A percentile compares a stretch with the other conserved stretches of the same genome.
Evolutionary conservation across 2,329 filamentous ascomycete genomes (phyloP).

Genomic region (Dactylonectria macrodidyma): DNA sequence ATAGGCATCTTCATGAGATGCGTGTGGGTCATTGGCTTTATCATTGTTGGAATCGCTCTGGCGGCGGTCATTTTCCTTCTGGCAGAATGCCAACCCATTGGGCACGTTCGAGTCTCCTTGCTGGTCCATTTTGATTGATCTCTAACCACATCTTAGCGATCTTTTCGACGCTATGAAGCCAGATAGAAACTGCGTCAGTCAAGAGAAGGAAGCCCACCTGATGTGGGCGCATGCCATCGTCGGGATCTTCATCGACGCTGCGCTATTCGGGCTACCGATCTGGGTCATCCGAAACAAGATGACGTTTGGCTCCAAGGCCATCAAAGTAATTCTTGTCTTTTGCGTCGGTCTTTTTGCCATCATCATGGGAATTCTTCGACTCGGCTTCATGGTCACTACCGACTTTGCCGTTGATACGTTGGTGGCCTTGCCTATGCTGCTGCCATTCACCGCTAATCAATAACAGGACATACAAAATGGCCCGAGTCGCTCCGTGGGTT

Average conservation of each 20-base stretch:
- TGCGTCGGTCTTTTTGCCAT: slow-evolving; percentile 55
- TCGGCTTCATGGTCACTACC: slow-evolving; percentile 54
- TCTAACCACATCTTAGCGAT: slow-evolving; percentile 31
- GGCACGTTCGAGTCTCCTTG: slow-evolving; percentile 21
- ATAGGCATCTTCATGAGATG: slow-evolving; percentile 35
- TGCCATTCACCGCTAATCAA: not conserved
- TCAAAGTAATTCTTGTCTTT: slow-evolving; percentile 56
- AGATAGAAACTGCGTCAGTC: slow-evolving; percentile 35
- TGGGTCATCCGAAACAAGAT: slow-evolving; percentile 56
- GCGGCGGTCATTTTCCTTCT: slow-evolving; percentile 39
- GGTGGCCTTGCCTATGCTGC: slow-evolving; percentile 27
- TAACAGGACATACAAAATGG: slow-evolving; percentile 54
- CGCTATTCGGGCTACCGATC: slow-evolving; percentile 53
- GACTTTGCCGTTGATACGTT: slow-evolving; percentile 50
- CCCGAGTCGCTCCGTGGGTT: slow-evolving; percentile 54
- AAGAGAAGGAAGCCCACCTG: slow-evolving; percentile 43
- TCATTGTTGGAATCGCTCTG: slow-evolving; percentile 30
- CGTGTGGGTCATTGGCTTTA: slow-evolving; percentile 30
- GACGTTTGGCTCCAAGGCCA: slow-evolving; percentile 51
- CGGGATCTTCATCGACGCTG: slow-evolving; percentile 52
- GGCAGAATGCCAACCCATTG: slow-evolving; percentile 37
- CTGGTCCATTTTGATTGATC: no score
- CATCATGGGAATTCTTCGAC: slow-evolving; percentile 54
- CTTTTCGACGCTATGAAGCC: slow-evolving; percentile 29
- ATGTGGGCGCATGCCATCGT: slow-evolving; percentile 51